Evolutionary conservation across 306 rosid species (phyloP).

Genomic region (Medicago ruthenica): DNA sequence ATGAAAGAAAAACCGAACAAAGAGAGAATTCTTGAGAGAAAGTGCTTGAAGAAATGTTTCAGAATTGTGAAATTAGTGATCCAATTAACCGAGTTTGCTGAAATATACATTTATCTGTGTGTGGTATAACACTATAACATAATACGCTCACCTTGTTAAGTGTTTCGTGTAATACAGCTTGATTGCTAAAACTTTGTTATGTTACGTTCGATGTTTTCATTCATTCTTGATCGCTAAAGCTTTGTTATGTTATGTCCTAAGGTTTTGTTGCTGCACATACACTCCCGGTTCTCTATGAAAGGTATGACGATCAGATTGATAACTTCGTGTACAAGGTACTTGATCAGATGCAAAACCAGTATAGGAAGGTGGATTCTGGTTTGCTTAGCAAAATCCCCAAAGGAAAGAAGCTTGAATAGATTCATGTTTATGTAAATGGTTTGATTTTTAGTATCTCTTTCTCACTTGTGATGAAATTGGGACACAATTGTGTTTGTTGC

Average conservation of each 20-base stretch:
- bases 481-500: not conserved
- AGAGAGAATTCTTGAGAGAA: not conserved
- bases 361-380: conserved; percentile 62
- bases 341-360: conserved; percentile 61
- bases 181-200: conserved; percentile 29
- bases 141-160: not conserved
- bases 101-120: not conserved
- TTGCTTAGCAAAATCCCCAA: conserved; percentile 69
- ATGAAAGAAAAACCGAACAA: not conserved
- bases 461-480: conserved; percentile 33
- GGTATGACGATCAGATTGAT: conserved; percentile 80
- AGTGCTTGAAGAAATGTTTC: not conserved
- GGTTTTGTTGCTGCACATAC: conserved; percentile 92
- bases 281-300: conserved; percentile 88
- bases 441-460: conserved; percentile 10
- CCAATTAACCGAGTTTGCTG: not conserved
- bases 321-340: conserved; percentile 59
- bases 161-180: not conserved
- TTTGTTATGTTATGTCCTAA: conserved; percentile 35
- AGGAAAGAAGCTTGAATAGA: conserved; percentile 60
- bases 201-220: conserved; percentile 9
- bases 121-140: not conserved
- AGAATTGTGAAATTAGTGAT: not conserved
- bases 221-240: conserved; percentile 24
- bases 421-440: conserved; percentile 38